phyloP scores from a whole-genome alignment of 2,329 filamentous ascomycete genomes.

The Colletotrichum horii region DNA sequence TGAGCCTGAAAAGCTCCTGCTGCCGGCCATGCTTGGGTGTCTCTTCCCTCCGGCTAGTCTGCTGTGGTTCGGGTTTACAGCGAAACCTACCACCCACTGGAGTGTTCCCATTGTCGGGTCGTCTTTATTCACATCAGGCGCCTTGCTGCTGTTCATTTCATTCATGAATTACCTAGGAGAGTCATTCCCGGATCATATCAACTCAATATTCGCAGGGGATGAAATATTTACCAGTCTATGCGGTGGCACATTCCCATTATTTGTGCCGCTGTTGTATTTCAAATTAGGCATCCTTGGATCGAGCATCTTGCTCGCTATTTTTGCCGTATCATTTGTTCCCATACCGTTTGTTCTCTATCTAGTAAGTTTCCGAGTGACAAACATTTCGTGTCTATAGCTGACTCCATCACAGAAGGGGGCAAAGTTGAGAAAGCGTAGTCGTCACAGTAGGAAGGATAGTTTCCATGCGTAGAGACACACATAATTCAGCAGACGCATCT shows the following conservation, averaged over 20 bases:
- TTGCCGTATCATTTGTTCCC: slow-evolving; percentile 4
- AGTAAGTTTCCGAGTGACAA: slow-evolving; percentile 1
- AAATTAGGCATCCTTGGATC: neutral
- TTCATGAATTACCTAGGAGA: slow-evolving; percentile 6
- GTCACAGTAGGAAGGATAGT: neutral
- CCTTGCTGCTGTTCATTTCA: slow-evolving; percentile 1
- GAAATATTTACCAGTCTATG: slow-evolving; percentile 12
- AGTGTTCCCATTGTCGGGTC: slow-evolving; percentile 3
- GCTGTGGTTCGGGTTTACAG: slow-evolving; percentile 12
- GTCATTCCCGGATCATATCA: slow-evolving; percentile 8
- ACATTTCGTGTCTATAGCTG: neutral
- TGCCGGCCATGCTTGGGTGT: neutral
- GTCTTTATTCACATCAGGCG: neutral
- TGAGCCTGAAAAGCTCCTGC: neutral
- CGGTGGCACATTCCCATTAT: slow-evolving; percentile 6
- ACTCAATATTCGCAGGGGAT: slow-evolving; percentile 1
- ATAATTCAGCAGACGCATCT: neutral
- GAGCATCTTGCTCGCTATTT: slow-evolving; percentile 6
- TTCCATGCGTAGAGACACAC: neutral
- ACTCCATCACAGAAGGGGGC: neutral
- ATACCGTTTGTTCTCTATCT: slow-evolving; percentile 18
- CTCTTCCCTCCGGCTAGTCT: slow-evolving; percentile 7
- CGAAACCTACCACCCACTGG: neutral
- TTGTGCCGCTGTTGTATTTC: neutral
- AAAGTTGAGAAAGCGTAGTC: neutral